phyloP scores from a whole-genome alignment of 1,139 yeast species.

The Sugiyamaella grinbergsii region DNA sequence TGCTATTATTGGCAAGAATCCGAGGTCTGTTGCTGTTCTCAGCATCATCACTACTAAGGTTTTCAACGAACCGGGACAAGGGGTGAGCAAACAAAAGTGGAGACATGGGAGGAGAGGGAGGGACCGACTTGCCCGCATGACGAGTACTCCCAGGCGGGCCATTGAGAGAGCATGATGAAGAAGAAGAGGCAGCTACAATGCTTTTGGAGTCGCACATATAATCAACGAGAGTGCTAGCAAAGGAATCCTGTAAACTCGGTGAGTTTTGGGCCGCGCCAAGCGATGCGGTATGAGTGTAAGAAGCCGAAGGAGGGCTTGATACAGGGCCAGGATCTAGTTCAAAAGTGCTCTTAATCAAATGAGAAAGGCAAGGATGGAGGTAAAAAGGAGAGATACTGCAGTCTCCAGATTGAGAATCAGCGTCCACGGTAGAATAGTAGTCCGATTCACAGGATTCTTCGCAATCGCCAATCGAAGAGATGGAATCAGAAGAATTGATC shows the following conservation, averaged over 20 bases:
- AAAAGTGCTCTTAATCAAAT: conserved; percentile 4
- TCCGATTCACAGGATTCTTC: conserved; percentile 20
- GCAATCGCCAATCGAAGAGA: conserved; percentile 15
- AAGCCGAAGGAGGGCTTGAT: neutral
- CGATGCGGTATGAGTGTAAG: too few relatives aligned
- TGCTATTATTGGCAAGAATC: neutral
- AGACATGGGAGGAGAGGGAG: conserved; percentile 26
- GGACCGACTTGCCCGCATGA: conserved; percentile 11
- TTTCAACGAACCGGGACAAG: conserved; percentile 21
- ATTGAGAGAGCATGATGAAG: neutral
- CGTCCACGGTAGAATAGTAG: conserved; percentile 25
- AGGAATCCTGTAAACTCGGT: conserved; percentile 17
- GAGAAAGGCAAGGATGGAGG: conserved; percentile 12
- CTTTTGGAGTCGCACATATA: conserved; percentile 15
- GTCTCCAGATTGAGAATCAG: conserved; percentile 22
- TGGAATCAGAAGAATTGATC: conserved; percentile 15
- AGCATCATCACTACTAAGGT: conserved; percentile 14
- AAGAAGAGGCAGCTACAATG: conserved; percentile 11
- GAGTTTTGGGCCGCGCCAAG: neutral
- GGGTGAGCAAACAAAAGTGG: conserved; percentile 20
- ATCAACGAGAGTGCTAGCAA: conserved; percentile 21
- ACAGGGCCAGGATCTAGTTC: neutral
- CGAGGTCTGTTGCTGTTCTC: neutral
- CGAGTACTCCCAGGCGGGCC: too few relatives aligned
- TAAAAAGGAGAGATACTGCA: conserved; percentile 6